phyloP scores from a whole-genome alignment of 2,329 filamentous ascomycete genomes.

The Calonectria henricotiae region DNA sequence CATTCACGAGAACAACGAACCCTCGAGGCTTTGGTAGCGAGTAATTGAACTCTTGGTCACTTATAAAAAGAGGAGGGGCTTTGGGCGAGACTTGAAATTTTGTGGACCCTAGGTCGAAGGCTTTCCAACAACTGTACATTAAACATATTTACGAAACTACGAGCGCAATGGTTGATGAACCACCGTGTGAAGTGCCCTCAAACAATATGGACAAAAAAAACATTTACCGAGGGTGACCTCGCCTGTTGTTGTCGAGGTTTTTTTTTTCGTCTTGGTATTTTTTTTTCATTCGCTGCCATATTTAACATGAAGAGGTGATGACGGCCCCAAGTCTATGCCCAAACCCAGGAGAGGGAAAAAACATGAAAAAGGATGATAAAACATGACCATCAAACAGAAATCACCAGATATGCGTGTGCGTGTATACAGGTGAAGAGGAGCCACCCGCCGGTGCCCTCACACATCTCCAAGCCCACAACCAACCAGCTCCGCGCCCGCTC shows the following conservation, averaged over 20 bases:
- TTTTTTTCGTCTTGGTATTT: conserved; percentile 18
- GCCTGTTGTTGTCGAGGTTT: background rate
- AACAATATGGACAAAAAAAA: background rate
- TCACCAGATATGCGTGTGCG: conserved; percentile 26
- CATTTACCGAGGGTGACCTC: conserved; percentile 24
- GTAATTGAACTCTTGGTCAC: background rate
- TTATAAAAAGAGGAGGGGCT: background rate
- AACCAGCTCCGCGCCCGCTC: conserved; percentile 56
- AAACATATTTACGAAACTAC: background rate
- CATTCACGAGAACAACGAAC: background rate
- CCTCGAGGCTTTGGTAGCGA: too few species aligned
- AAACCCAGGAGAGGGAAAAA: conserved; percentile 27
- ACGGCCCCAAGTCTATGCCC: conserved; percentile 33
- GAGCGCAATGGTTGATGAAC: background rate
- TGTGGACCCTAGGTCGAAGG: background rate
- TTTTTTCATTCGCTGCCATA: conserved; percentile 30
- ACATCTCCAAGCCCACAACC: background rate
- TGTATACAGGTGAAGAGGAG: conserved; percentile 22
- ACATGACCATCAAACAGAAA: conserved; percentile 32
- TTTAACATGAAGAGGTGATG: conserved; percentile 23
- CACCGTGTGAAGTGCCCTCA: background rate
- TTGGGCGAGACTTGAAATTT: background rate
- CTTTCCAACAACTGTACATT: background rate
- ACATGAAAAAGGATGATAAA: conserved; percentile 28
- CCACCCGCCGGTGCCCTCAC: background rate